Conservation (phyloP, 1,284 basidiomycete genomes). For the Leccinum pachyderme region DNA sequence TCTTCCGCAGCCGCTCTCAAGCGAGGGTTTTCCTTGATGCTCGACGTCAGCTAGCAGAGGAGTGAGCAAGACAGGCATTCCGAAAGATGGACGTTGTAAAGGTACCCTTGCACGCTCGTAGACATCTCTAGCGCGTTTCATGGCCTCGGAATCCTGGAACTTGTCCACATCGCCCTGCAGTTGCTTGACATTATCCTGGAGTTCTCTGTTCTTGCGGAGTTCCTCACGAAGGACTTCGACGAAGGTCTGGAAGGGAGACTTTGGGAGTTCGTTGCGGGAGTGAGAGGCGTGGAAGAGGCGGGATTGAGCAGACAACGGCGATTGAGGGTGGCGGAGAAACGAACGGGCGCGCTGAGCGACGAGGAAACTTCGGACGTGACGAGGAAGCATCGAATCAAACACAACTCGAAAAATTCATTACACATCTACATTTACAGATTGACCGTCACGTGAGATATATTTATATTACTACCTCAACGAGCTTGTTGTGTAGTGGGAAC, state of each 20-base stretch:
- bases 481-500: constrained; percentile 49
- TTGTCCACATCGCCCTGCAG: constrained; percentile 97
- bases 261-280: constrained; percentile 66
- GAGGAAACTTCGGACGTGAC: constrained; percentile 33
- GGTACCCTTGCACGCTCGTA: constrained; percentile 92
- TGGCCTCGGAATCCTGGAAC: constrained; percentile 94
- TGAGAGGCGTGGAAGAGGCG: constrained; percentile 67
- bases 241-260: constrained; percentile 95
- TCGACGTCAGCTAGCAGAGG: constrained; percentile 71
- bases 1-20: constrained; percentile 90
- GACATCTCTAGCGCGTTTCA: constrained; percentile 86
- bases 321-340: constrained; percentile 11
- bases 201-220: constrained; percentile 88
- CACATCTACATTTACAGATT: no score
- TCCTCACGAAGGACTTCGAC: constrained; percentile 93
- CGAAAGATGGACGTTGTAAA: constrained; percentile 19
- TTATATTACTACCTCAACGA: constrained; percentile 6
- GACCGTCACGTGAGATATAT: no score
- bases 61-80: constrained; percentile 4
- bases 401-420: not conserved
- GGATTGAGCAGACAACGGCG: constrained; percentile 37
- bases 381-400: constrained; percentile 23
- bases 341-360: constrained; percentile 26
- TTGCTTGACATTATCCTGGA: constrained; percentile 96
- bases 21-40: constrained; percentile 95